Conservation (phyloP, 495 filamentous ascomycete genomes). For the Geopyxis carbonaria region DNA sequence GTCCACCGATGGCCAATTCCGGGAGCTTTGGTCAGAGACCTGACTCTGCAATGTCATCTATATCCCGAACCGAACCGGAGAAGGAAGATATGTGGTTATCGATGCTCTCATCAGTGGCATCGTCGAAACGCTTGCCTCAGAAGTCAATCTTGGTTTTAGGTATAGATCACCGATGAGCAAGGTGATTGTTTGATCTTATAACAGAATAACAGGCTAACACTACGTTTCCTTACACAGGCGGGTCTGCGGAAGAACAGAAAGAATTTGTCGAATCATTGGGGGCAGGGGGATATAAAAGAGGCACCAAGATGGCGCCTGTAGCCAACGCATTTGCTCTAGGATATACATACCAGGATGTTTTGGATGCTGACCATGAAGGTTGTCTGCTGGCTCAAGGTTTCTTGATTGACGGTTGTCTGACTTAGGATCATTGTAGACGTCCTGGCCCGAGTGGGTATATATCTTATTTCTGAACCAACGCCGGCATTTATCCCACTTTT, state of each 20-base stretch:
- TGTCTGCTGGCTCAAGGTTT: too few species aligned
- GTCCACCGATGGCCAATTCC: too few species aligned
- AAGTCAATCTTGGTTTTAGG: conserved; percentile 81
- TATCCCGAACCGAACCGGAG: conserved; percentile 44
- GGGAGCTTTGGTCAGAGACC: too few species aligned
- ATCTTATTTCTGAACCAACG: conserved; percentile 69
- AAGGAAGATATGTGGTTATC: conserved; percentile 84
- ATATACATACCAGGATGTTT: conserved; percentile 88
- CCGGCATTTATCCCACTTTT: conserved; percentile 70
- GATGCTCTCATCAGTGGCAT: conserved; percentile 79
- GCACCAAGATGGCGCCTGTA: conserved; percentile 54
- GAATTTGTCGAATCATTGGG: conserved; percentile 73
- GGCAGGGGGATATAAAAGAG: conserved; percentile 33
- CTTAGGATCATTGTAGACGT: conserved; percentile 52
- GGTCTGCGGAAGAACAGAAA: conserved; percentile 70
- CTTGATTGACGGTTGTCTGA: neutral
- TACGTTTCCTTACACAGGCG: conserved; percentile 39
- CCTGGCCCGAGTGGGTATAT: conserved; percentile 77
- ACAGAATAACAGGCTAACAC: neutral
- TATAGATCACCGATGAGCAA: conserved; percentile 27
- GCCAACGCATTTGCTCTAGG: conserved; percentile 88
- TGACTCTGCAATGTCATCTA: conserved; percentile 21
- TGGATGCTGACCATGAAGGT: conserved; percentile 93
- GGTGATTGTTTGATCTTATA: too few species aligned
- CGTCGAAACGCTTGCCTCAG: conserved; percentile 76